These are phyloP conservation scores for Pestalotiopsis sp. DNA, from an alignment of 2,329 filamentous ascomycete genomes.

Conservation along the genomic window DNA sequence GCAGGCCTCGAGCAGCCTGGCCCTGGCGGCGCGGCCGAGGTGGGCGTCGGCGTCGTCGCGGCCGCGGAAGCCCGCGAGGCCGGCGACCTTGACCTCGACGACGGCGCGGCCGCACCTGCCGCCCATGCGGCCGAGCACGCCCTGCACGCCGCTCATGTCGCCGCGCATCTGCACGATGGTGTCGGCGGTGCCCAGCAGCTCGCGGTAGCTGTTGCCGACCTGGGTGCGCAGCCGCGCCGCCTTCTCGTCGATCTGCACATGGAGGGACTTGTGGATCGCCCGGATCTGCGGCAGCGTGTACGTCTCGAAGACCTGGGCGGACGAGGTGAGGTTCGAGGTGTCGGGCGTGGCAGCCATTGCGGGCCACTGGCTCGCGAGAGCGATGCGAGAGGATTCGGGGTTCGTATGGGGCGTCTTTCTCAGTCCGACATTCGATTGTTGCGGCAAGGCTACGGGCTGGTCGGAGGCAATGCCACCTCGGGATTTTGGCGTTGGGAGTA, in stretches of 20 bases:
- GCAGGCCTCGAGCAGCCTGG: slow-evolving; percentile 55
- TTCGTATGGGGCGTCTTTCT: neutral
- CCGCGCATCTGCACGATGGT: slow-evolving; percentile 88
- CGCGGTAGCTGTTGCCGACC: slow-evolving; percentile 75
- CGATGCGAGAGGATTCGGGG: neutral
- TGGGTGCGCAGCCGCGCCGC: slow-evolving; percentile 63
- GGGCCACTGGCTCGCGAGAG: neutral
- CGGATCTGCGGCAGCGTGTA: slow-evolving; percentile 67
- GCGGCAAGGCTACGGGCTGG: neutral
- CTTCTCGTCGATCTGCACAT: slow-evolving; percentile 64
- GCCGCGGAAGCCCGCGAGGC: slow-evolving; percentile 53
- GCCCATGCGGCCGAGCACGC: slow-evolving; percentile 71
- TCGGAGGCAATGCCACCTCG: neutral
- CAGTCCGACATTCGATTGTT: neutral
- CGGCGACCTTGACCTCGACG: slow-evolving; percentile 66
- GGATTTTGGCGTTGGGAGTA: neutral
- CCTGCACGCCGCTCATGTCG: slow-evolving; percentile 76
- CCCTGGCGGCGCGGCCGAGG: slow-evolving; percentile 39
- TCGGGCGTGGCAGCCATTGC: slow-evolving; percentile 42
- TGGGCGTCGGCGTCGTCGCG: slow-evolving; percentile 25
- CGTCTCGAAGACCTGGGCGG: slow-evolving; percentile 56
- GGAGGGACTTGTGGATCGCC: slow-evolving; percentile 62
- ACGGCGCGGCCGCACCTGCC: slow-evolving; percentile 74
- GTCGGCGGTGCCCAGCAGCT: slow-evolving; percentile 88
- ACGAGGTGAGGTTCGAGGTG: slow-evolving; percentile 49